These are phyloP conservation scores for Podaxis mareebaensis DNA, from an alignment of 768 basidiomycete genomes.

Conservation along the genomic window DNA sequence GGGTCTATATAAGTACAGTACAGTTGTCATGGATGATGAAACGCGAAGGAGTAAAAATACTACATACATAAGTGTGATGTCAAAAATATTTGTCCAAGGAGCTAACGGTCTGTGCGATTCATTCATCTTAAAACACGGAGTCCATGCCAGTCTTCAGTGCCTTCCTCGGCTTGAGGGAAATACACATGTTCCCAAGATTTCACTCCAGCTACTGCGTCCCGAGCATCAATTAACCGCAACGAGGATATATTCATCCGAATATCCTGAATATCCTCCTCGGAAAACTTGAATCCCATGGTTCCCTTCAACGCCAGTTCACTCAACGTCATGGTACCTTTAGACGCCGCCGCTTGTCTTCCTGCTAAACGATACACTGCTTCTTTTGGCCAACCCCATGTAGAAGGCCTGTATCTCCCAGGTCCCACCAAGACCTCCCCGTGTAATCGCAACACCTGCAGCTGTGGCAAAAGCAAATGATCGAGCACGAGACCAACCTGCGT, in stretches of 20 bases:
- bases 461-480: neutral
- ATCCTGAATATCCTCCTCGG: neutral
- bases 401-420: neutral
- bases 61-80: neutral
- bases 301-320: neutral
- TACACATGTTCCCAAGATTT: neutral
- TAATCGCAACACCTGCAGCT: neutral
- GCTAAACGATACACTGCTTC: neutral
- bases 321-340: neutral
- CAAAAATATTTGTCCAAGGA: too few species aligned
- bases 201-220: neutral
- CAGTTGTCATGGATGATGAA: neutral
- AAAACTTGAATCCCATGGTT: neutral
- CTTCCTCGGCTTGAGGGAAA: neutral
- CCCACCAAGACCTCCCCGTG: neutral
- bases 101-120: too few species aligned
- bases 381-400: neutral
- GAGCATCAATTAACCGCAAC: neutral
- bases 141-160: neutral
- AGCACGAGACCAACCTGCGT: neutral
- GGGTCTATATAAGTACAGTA: neutral
- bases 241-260: neutral
- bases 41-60: neutral
- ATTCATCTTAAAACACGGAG: neutral
- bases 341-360: neutral